A percentile compares a stretch with the other conserved stretches of the same genome.
Evolutionary conservation across 202 grass and related monocot genomes (phyloP).

Genomic region (Brachypodium distachyon): DNA sequence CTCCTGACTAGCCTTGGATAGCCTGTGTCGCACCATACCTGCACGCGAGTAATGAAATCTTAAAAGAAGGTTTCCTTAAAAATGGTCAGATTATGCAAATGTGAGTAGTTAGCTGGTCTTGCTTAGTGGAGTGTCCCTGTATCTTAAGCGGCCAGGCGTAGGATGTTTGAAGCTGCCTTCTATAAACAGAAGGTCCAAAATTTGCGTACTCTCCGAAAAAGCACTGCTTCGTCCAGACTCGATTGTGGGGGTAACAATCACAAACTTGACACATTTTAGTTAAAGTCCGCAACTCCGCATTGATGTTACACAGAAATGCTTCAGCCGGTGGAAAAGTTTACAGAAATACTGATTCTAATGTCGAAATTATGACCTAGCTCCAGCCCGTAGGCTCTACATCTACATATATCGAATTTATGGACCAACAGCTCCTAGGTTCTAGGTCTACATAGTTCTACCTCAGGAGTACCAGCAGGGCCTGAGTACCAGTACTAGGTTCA

Average conservation of each 20-base stretch:
- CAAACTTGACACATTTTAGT: background rate
- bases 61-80: background rate
- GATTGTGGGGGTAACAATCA: background rate
- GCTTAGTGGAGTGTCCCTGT: too few species aligned
- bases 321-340: background rate
- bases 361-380: background rate
- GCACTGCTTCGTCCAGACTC: background rate
- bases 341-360: background rate
- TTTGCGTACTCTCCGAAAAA: too few species aligned
- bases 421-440: background rate
- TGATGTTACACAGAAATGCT: background rate
- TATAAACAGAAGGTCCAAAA: too few species aligned
- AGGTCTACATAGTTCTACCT: background rate
- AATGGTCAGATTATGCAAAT: background rate
- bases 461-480: background rate
- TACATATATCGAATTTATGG: background rate
- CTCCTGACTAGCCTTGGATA: conserved; percentile 74
- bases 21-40: conserved; percentile 88
- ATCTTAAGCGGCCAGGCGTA: too few species aligned
- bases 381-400: background rate
- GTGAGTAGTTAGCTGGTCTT: too few species aligned
- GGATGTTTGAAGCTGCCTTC: too few species aligned
- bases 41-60: background rate
- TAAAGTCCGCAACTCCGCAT: background rate
- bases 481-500: background rate